Evolutionary conservation across 345 rosid species (phyloP), one percentile per base, ranked within the genome.

Genomic region (Syzygium jambos): DNA sequence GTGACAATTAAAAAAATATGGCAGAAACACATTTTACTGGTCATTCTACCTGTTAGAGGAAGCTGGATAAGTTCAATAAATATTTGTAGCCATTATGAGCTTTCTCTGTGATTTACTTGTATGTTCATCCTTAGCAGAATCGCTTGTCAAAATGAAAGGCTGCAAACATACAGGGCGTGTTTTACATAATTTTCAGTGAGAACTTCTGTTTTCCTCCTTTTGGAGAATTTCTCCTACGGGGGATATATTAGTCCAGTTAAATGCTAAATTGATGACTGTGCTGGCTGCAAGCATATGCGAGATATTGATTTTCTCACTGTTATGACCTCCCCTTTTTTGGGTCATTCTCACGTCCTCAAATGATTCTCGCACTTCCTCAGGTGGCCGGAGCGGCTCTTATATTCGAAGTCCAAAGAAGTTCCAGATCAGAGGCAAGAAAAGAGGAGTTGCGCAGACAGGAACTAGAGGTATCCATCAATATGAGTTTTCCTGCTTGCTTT

Each of bases 301-400:
- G 7, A 73, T 34, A 73, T 49, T 73, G 80, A 73, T 38, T 73
- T 65, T 73, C 27, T 10, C 82, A 38, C 27, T 3, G 22, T 38
- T 73, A 73, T 38, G 82, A 73, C 49, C 49, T 73, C 49, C 49
- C 49, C 38, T 73, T 73, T 73, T 73, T 73, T 19, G 27, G 82
- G 49, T 38, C 82, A 73, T 73, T 73, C 27, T 73, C 4, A 14
- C 1, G 27, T 38, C 23, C 82, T 38, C 43, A 38, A 34, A 38
- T 73, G 25, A 73, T 73, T 38, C 82, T 73, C 1, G 82, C 49
- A 21, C 25, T 73, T 73, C 82, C 27, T 73, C 89, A 95, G 98
- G 98, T 97, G 89, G 98, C 98, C 52, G 99, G 95, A 84, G 96
- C 89, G 53, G 98, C 95, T 78, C 91, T 97, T 38, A 91, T 95